Percentiles rank a stretch among this genome's conserved stretches.
These are phyloP conservation scores for Penicillium olsonii DNA, from an alignment of 2,329 filamentous ascomycete species.

Conservation along the genomic window DNA sequence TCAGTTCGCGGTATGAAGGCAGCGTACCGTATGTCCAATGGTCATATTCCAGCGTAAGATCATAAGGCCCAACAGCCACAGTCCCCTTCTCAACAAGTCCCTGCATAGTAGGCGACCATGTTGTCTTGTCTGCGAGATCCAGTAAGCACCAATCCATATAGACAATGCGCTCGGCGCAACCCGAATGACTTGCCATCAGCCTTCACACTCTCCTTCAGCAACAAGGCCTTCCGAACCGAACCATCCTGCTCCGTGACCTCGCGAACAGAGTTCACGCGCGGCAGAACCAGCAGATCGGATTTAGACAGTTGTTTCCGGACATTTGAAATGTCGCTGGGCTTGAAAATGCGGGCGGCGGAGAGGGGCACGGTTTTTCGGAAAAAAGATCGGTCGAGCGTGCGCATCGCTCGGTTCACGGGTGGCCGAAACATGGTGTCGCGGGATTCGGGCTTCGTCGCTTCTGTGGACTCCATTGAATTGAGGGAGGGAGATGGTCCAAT, in stretches of 20 bases:
- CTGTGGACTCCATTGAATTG: slow-evolving; percentile 24
- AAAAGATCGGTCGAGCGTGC: slow-evolving; percentile 76
- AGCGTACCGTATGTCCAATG: slow-evolving; percentile 78
- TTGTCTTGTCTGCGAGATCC: slow-evolving; percentile 60
- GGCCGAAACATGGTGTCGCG: slow-evolving; percentile 67
- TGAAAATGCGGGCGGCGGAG: slow-evolving; percentile 74
- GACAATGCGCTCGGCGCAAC: slow-evolving; percentile 2
- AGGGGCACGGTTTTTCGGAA: slow-evolving; percentile 77
- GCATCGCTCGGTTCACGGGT: slow-evolving; percentile 76
- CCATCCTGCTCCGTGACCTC: slow-evolving; percentile 58
- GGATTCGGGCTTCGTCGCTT: slow-evolving; percentile 16
- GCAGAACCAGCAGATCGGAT: slow-evolving; percentile 65
- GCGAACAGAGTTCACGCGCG: slow-evolving; percentile 64
- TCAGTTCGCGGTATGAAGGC: background rate
- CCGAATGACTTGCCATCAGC: slow-evolving; percentile 40
- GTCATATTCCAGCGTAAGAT: slow-evolving; percentile 75
- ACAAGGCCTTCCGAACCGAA: slow-evolving; percentile 38
- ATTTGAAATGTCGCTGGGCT: slow-evolving; percentile 71
- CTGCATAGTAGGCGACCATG: slow-evolving; percentile 72
- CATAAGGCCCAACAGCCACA: slow-evolving; percentile 72
- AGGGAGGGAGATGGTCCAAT: background rate
- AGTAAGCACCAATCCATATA: slow-evolving; percentile 3
- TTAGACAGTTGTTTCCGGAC: slow-evolving; percentile 67
- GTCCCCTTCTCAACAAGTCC: slow-evolving; percentile 69
- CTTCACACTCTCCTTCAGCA: slow-evolving; percentile 42